Base-by-base conservation (phyloP, 2,329 filamentous ascomycete species). In the Ceratocystis destructans region DNA sequence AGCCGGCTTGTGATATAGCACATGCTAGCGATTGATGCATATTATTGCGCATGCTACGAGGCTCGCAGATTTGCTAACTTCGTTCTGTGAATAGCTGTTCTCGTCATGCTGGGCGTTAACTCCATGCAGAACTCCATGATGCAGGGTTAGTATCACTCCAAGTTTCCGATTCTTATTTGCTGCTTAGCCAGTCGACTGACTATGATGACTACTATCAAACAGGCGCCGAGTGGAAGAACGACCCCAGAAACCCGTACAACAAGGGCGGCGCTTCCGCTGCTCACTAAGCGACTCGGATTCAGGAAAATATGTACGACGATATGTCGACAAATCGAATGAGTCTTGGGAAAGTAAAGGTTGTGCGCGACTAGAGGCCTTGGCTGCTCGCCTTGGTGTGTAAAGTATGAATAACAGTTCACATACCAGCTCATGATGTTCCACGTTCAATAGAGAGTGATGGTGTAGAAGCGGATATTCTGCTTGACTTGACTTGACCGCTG, bases 221-320 rank as follows among this genome's bases (percentile, higher is more conserved):
- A 97, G 93, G 86, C 81, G 89, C 89, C 73, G 90, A 97, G 81
- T 96, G 84, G 85, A 95, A 92, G 87, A 95, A 96, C 82, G 93
- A 97, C 79, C 90, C 92, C 71, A 87, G 92, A 78, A 96, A 96
- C 84, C 86, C 86, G 71, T 80, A 81, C 72, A 77, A 77, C 71
- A 82, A 79, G 76, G 71, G 75, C 66, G 75, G 73, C 68, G 70
- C 55, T 31, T 59, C 55, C 31, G 55, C 74, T 61, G 73, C 73
- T 66, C 80, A 83, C 75, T 83, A 81, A 74, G 45, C 41, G 12
- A 44, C 28, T 50, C 22, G 48, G 37, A 25, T 46, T 17, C 33
- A 44, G 25, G 41, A 10, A 25, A 55, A 12, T n/a, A n/a, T n/a
- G 15, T 48, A 20, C 46, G 25, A 46, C 53, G 33, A 65, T 59